phyloP scores from a whole-genome alignment of 805 yeast genomes.

The Metschnikowia borealis region DNA sequence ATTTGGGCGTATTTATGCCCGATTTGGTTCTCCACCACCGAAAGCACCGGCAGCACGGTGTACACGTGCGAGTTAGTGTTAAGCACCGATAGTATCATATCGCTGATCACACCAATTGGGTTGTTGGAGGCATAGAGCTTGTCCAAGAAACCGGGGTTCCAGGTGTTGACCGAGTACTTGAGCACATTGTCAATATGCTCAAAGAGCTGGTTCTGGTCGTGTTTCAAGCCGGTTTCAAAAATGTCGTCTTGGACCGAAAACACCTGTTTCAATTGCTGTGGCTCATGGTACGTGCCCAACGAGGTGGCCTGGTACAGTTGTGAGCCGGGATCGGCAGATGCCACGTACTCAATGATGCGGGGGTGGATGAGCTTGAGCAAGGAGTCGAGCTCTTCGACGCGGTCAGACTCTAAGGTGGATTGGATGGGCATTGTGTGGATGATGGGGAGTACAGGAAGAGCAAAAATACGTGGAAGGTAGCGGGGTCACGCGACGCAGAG shows the following conservation, averaged over 20 bases:
- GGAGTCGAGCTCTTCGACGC: slow-evolving; percentile 54
- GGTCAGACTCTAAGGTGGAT: slow-evolving; percentile 40
- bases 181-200: slow-evolving; percentile 53
- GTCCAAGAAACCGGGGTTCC: slow-evolving; percentile 85
- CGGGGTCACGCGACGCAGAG: not conserved
- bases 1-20: slow-evolving; percentile 63
- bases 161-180: slow-evolving; percentile 69
- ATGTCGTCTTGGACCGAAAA: slow-evolving; percentile 34
- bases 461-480: not conserved
- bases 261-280: slow-evolving; percentile 40
- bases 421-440: slow-evolving; percentile 9
- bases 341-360: slow-evolving; percentile 50
- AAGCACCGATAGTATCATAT: slow-evolving; percentile 59
- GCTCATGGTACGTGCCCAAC: slow-evolving; percentile 52
- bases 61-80: slow-evolving; percentile 85
- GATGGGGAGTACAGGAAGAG: not conserved
- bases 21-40: slow-evolving; percentile 68
- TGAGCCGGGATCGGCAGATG: slow-evolving; percentile 39
- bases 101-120: slow-evolving; percentile 77
- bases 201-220: slow-evolving; percentile 41
- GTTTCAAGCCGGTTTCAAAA: slow-evolving; percentile 26
- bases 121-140: slow-evolving; percentile 82
- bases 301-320: slow-evolving; percentile 32
- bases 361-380: slow-evolving; percentile 51
- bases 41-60: slow-evolving; percentile 77